These are phyloP conservation scores for Coniochaeta sp. DNA, from an alignment of 2,329 filamentous ascomycete species.

Conservation along the genomic window DNA sequence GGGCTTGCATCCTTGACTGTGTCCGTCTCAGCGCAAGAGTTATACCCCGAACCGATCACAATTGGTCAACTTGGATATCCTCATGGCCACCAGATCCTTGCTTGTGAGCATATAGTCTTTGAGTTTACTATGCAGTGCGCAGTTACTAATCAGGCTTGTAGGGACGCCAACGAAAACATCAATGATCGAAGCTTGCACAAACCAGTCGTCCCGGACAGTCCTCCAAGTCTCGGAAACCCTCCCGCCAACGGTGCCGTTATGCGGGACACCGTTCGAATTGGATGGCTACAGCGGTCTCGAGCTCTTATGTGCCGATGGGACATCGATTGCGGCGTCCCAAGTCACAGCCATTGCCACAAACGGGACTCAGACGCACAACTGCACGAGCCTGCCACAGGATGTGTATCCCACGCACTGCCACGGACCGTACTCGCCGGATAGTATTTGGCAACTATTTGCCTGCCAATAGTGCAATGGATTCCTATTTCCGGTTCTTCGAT, in stretches of 20 bases:
- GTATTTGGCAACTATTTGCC: slow-evolving; percentile 4
- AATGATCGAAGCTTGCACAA: slow-evolving; percentile 6
- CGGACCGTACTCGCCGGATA: not conserved
- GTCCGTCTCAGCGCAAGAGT: not conserved
- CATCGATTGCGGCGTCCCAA: slow-evolving; percentile 1
- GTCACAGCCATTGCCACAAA: slow-evolving; percentile 10
- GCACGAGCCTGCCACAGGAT: not conserved
- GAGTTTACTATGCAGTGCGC: not conserved
- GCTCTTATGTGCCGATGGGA: slow-evolving; percentile 6
- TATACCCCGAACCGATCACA: slow-evolving; percentile 1
- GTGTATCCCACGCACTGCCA: slow-evolving; percentile 4
- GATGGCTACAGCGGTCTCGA: slow-evolving; percentile 6
- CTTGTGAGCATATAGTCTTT: not conserved
- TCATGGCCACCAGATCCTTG: not conserved
- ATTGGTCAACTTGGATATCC: not conserved
- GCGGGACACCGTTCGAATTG: slow-evolving; percentile 6
- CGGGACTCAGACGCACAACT: slow-evolving; percentile 8
- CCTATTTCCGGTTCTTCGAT: not conserved
- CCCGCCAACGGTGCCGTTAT: slow-evolving; percentile 7
- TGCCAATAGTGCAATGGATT: slow-evolving; percentile 4
- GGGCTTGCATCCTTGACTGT: not conserved
- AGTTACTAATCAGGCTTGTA: not conserved
- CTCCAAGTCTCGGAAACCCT: slow-evolving; percentile 4
- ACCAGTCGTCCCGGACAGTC: slow-evolving; percentile 2
- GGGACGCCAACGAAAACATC: slow-evolving; percentile 8